These are phyloP conservation scores for Suillus lakei DNA, from an alignment of 768 basidiomycete species.

Conservation along the genomic window DNA sequence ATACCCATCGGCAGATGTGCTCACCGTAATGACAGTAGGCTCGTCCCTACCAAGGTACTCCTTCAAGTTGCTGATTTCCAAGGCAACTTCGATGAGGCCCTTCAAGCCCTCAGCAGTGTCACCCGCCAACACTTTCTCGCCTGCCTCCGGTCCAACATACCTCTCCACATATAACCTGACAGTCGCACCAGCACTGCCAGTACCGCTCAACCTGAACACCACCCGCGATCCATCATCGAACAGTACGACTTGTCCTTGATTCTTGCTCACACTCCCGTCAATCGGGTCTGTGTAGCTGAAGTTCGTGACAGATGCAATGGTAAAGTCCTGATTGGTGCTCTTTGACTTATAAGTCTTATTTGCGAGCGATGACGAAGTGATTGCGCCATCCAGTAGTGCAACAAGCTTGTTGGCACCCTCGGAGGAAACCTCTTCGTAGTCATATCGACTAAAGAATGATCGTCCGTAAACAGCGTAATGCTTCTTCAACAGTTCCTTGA, in stretches of 20 bases:
- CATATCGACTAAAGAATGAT: conserved; percentile 98
- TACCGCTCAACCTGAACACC: conserved; percentile 95
- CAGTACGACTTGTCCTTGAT: conserved; percentile 93
- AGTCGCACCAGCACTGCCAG: conserved; percentile 95
- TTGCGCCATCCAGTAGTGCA: conserved; percentile 70
- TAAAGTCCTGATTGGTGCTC: conserved; percentile 73
- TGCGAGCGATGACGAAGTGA: conserved; percentile 70
- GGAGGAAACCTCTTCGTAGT: conserved; percentile 97
- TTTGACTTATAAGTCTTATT: conserved; percentile 69
- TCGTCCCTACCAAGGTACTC: conserved; percentile 85
- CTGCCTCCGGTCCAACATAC: conserved; percentile 74
- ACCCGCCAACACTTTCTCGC: conserved; percentile 69
- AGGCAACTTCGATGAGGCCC: conserved; percentile 94
- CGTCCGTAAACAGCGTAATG: conserved; percentile 95
- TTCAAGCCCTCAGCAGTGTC: conserved; percentile 89
- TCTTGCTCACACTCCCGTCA: conserved; percentile 88
- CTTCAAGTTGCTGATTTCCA: conserved; percentile 83
- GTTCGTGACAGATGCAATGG: conserved; percentile 76
- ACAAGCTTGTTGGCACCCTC: conserved; percentile 90
- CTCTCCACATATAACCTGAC: conserved; percentile 96
- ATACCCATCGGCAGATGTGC: conserved; percentile 25
- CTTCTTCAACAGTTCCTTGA: conserved; percentile 86
- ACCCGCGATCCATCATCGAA: conserved; percentile 94
- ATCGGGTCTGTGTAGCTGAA: conserved; percentile 99
- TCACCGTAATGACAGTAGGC: conserved; percentile 96